Conservation (phyloP, 2,329 filamentous ascomycete species). For the Fusarium penzigii region DNA sequence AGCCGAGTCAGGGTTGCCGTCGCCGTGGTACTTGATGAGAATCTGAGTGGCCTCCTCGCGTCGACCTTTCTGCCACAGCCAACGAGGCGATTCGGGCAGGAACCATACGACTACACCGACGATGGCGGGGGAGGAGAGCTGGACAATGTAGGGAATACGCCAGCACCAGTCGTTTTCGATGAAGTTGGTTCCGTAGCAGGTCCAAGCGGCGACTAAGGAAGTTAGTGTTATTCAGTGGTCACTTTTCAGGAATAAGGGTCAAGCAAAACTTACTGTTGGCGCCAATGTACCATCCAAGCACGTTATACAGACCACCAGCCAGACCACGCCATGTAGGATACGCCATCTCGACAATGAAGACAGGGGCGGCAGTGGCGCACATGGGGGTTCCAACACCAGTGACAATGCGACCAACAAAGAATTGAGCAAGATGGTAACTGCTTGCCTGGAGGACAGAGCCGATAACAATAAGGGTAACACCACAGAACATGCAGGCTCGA, state of each 20-base stretch:
- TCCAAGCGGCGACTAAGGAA: slow-evolving; percentile 32
- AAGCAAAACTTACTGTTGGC: no score
- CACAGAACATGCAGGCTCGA: slow-evolving; percentile 17
- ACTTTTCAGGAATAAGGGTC: no score
- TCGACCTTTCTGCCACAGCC: slow-evolving; percentile 6
- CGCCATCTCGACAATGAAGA: slow-evolving; percentile 26
- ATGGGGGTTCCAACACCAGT: slow-evolving; percentile 21
- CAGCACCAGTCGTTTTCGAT: slow-evolving; percentile 50
- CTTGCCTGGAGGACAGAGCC: slow-evolving; percentile 24
- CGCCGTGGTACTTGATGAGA: slow-evolving; percentile 16
- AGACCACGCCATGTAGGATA: slow-evolving; percentile 26
- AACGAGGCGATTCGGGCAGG: slow-evolving; percentile 18
- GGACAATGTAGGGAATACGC: slow-evolving; percentile 47
- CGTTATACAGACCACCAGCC: slow-evolving; percentile 24
- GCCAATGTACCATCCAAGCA: slow-evolving; percentile 5
- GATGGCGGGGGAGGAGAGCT: slow-evolving; percentile 43
- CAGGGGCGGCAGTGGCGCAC: slow-evolving; percentile 18
- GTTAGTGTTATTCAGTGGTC: no score
- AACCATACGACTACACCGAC: slow-evolving; percentile 48
- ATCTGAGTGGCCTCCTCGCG: slow-evolving; percentile 3
- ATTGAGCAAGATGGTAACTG: slow-evolving; percentile 7
- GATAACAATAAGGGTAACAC: slow-evolving; percentile 21
- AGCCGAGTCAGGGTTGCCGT: slow-evolving; percentile 1
- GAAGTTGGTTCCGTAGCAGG: slow-evolving; percentile 46
- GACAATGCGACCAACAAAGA: slow-evolving; percentile 18